These are phyloP conservation scores for Scutellaria barbata DNA, from an alignment of 257 asterid genomes.

Conservation along the genomic window DNA sequence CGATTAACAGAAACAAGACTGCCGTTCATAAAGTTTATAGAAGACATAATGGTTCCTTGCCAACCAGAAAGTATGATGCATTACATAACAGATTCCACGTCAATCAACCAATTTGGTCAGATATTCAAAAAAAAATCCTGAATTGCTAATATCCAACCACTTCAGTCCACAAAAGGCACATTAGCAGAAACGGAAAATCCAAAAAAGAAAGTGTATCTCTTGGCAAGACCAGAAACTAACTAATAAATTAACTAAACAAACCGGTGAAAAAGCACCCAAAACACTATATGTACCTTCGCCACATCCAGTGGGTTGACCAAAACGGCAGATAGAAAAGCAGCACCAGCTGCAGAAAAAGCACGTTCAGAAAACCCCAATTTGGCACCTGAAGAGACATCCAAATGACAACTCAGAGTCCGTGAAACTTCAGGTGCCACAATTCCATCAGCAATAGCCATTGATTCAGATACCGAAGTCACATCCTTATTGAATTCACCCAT, in stretches of 20 bases:
- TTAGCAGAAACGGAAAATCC: conserved; percentile 16
- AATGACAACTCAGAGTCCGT: conserved; percentile 31
- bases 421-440: conserved; percentile 42
- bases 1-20: neutral
- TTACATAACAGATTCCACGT: neutral
- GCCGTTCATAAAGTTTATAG: neutral
- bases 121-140: conserved; percentile 19
- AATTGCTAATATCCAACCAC: neutral
- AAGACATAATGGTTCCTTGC: neutral
- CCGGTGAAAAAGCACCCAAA: conserved; percentile 8
- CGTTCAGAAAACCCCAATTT: conserved; percentile 64
- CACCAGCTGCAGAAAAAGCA: conserved; percentile 89
- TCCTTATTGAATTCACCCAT: conserved; percentile 38
- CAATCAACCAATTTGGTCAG: conserved; percentile 16
- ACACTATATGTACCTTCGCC: conserved; percentile 62
- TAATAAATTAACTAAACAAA: neutral
- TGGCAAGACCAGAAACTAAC: neutral
- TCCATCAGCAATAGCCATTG: conserved; percentile 45
- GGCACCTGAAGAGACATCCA: conserved; percentile 35
- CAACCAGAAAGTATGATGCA: neutral
- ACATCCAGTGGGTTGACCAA: conserved; percentile 92
- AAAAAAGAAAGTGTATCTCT: neutral
- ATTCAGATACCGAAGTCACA: conserved; percentile 60
- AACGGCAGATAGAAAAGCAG: conserved; percentile 86
- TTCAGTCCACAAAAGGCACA: conserved; percentile 26